These are phyloP conservation scores for Hyaloperonospora brassicae DNA, from an alignment of 352 stramenopile genomes.

Conservation along the genomic window DNA sequence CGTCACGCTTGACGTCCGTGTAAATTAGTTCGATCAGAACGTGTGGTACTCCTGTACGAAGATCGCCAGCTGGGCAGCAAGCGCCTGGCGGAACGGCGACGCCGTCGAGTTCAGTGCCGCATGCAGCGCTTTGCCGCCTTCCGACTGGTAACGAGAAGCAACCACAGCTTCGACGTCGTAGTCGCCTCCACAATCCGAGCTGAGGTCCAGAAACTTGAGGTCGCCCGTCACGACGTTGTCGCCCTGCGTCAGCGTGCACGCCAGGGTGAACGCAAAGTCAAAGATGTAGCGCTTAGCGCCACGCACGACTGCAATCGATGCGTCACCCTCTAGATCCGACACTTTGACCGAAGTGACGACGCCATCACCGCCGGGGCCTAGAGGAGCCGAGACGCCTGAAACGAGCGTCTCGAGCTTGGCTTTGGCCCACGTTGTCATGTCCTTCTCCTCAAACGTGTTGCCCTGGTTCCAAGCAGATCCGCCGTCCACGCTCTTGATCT, in stretches of 20 bases:
- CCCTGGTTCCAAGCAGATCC: constrained; percentile 90
- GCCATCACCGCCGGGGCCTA: constrained; percentile 28
- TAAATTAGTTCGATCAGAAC: constrained; percentile 32
- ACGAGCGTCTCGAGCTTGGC: constrained; percentile 60
- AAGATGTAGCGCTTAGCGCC: constrained; percentile 92
- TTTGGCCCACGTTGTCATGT: constrained; percentile 86
- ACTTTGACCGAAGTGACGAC: constrained; percentile 57
- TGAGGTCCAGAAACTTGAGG: constrained; percentile 77
- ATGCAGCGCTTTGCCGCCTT: constrained; percentile 62
- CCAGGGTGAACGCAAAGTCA: constrained; percentile 64
- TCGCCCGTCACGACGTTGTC: constrained; percentile 31
- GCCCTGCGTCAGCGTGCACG: constrained; percentile 30
- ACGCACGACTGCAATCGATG: constrained; percentile 87
- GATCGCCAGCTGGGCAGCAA: constrained; percentile 36
- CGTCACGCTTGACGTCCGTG: too few species aligned
- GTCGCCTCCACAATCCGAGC: constrained; percentile 60
- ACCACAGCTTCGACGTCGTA: constrained; percentile 70
- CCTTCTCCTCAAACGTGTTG: constrained; percentile 90
- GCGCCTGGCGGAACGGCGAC: constrained; percentile 55
- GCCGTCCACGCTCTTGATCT: constrained; percentile 79
- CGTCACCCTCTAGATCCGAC: constrained; percentile 86
- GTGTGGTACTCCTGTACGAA: constrained; percentile 74
- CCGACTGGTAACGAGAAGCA: constrained; percentile 58
- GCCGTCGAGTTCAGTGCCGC: constrained; percentile 37
- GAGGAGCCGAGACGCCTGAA: constrained; percentile 27